These are phyloP conservation scores for Trypanosoma grayi DNA, from an alignment of 208 protist genomes.

Conservation along the genomic window DNA sequence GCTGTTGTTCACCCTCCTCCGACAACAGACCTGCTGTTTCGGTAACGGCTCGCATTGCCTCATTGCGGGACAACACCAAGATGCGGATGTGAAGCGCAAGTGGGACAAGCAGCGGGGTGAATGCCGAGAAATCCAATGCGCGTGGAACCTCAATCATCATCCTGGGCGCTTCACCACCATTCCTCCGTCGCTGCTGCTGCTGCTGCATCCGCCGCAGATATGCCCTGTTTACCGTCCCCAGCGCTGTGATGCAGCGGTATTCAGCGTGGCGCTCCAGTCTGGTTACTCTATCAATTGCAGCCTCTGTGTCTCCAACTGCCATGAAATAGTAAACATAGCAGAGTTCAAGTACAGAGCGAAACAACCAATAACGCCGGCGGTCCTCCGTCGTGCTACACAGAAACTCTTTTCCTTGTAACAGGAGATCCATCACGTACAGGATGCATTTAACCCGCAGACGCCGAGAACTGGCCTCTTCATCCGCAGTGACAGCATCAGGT, in stretches of 20 bases:
- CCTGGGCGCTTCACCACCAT: not conserved
- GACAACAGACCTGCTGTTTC: not conserved
- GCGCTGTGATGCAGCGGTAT: slow-evolving; percentile 18
- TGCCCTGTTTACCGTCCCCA: slow-evolving; percentile 11
- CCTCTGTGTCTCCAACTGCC: slow-evolving; percentile 36
- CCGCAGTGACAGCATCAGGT: too few relatives aligned
- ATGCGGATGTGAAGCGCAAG: slow-evolving; percentile 23
- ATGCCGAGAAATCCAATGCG: not conserved
- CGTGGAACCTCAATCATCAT: not conserved
- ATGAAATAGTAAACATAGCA: slow-evolving; percentile 45
- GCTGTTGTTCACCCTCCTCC: not conserved
- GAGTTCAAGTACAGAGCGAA: slow-evolving; percentile 23
- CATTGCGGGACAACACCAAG: slow-evolving; percentile 12
- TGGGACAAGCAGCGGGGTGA: slow-evolving; percentile 20
- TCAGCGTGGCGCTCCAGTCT: slow-evolving; percentile 17
- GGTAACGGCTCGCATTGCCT: too few relatives aligned
- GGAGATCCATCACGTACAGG: slow-evolving; percentile 24
- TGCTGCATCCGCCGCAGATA: not conserved
- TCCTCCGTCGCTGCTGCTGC: not conserved
- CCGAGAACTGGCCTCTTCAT: not conserved
- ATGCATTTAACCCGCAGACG: slow-evolving; percentile 13
- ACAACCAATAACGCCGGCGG: slow-evolving; percentile 30
- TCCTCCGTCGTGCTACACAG: slow-evolving; percentile 10
- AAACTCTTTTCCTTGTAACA: slow-evolving; percentile 28
- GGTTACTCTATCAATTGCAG: slow-evolving; percentile 19